Evolutionary conservation across 441 rosid species (phyloP).

Genomic region (Jatropha multifida): DNA sequence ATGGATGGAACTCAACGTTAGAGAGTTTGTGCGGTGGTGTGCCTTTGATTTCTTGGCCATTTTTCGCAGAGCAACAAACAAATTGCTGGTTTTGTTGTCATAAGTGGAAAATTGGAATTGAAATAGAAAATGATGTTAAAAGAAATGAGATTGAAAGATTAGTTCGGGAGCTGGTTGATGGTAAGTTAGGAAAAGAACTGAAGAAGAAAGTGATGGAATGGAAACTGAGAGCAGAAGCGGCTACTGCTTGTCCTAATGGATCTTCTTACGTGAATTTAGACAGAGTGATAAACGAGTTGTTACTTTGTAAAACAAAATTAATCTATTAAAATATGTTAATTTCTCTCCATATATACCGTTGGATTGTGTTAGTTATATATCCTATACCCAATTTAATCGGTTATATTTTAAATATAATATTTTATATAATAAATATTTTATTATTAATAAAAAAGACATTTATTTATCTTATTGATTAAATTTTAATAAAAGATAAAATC

Average conservation of each 20-base stretch:
- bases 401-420: no score
- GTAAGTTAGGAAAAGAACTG: slow-evolving; percentile 40
- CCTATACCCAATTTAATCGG: no score
- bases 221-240: slow-evolving; percentile 38
- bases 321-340: no score
- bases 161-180: slow-evolving; percentile 46
- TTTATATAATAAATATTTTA: no score
- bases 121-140: slow-evolving; percentile 40
- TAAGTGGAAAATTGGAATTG: slow-evolving; percentile 55
- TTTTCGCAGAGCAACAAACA: slow-evolving; percentile 57
- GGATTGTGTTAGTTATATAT: no score
- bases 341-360: no score
- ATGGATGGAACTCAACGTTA: slow-evolving; percentile 58
- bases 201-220: slow-evolving; percentile 39
- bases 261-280: slow-evolving; percentile 35
- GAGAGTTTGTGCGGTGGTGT: slow-evolving; percentile 46
- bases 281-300: background rate
- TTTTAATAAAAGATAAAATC: no score
- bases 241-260: slow-evolving; percentile 30
- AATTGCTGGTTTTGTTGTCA: slow-evolving; percentile 47
- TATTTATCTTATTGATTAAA: no score
- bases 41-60: slow-evolving; percentile 67
- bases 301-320: no score
- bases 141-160: slow-evolving; percentile 44
- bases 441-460: no score